Percentiles rank a stretch among this genome's conserved stretches.
Evolutionary conservation across 208 protist genomes (phyloP).

Genomic region (Lotmaria passim): DNA sequence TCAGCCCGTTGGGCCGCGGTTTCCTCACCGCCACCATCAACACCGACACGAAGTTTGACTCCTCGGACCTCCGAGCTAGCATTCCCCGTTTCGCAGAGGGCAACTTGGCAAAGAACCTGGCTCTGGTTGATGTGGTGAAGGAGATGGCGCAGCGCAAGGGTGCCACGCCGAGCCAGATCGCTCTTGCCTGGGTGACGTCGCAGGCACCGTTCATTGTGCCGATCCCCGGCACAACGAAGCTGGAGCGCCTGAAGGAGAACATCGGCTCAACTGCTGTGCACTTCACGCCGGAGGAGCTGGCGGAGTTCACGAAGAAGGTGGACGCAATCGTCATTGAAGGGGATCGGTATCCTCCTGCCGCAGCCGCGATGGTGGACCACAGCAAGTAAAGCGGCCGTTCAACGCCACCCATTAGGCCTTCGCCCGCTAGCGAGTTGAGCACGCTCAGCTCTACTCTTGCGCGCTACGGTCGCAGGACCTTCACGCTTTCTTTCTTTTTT

Average conservation of each 20-base stretch:
- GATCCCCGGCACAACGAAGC: conserved; percentile 43
- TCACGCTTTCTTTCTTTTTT: too few relatives aligned
- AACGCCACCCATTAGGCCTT: too few relatives aligned
- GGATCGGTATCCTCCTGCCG: conserved; percentile 14
- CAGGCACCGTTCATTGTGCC: conserved; percentile 36
- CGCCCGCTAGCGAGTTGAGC: too few relatives aligned
- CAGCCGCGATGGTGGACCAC: conserved; percentile 20
- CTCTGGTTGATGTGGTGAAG: conserved; percentile 16
- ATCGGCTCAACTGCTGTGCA: conserved; percentile 11
- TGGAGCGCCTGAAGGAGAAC: conserved; percentile 31
- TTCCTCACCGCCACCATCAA: conserved; percentile 33
- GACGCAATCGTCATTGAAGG: conserved; percentile 18
- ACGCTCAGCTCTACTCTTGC: too few relatives aligned
- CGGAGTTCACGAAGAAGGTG: conserved; percentile 24
- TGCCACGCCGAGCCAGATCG: conserved; percentile 32
- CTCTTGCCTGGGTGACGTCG: conserved; percentile 35
- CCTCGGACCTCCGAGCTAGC: conserved; percentile 23
- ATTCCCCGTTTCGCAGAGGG: conserved; percentile 25
- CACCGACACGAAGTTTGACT: conserved; percentile 5
- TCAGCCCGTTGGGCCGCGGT: conserved; percentile 32
- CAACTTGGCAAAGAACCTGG: conserved; percentile 11
- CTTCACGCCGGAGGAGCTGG: conserved; percentile 29
- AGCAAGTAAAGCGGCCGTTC: too few relatives aligned
- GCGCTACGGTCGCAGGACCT: too few relatives aligned
- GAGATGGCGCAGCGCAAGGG: conserved; percentile 20